Conservation (phyloP, 305 asterid genomes). For the Fraxinus paxiana region DNA sequence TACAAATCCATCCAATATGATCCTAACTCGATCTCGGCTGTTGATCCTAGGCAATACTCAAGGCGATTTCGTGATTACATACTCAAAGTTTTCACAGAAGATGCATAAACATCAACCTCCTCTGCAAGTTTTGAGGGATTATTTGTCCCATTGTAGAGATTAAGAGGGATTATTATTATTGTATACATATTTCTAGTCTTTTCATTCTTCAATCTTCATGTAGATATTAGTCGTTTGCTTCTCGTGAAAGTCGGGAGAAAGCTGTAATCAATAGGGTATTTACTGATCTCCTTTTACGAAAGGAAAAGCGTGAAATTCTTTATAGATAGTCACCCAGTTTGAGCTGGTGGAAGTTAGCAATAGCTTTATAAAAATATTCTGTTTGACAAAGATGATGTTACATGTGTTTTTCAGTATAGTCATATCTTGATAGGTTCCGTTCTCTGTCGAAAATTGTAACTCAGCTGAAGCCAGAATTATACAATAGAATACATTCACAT, state of each 20-base stretch:
- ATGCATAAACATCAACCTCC: conserved; percentile 30
- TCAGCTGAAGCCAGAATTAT: neutral
- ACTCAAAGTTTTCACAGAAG: conserved; percentile 75
- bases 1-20: conserved; percentile 90
- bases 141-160: neutral
- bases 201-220: conserved; percentile 13
- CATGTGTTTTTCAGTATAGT: neutral
- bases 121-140: neutral
- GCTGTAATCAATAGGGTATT: neutral
- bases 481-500: neutral
- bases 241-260: neutral
- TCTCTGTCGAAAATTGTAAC: neutral
- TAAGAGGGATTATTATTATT: conserved; percentile 18
- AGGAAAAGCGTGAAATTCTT: neutral
- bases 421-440: neutral
- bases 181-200: conserved; percentile 27
- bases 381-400: neutral
- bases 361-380: neutral
- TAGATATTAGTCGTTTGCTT: conserved; percentile 13
- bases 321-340: conserved; percentile 16
- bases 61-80: conserved; percentile 83
- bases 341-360: conserved; percentile 19
- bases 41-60: conserved; percentile 79
- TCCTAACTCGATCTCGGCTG: conserved; percentile 87
- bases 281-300: neutral